Conservation (phyloP, 1,139 yeast genomes). For the Debaryomyces singareniensis region DNA sequence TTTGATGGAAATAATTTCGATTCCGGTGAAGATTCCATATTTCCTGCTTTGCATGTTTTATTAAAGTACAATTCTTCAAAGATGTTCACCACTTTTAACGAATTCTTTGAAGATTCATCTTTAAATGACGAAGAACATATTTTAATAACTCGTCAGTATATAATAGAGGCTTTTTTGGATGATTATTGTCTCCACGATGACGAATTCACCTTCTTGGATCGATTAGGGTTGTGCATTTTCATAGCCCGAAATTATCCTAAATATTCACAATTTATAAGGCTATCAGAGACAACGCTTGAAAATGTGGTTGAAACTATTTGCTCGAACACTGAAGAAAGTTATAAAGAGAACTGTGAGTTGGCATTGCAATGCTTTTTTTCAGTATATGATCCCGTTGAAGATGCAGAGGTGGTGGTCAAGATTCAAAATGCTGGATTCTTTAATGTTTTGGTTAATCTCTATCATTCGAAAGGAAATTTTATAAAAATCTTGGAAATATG, state of each 20-base stretch:
- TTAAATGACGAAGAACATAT: conserved; percentile 46
- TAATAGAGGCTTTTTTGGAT: conserved; percentile 61
- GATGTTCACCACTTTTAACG: conserved; percentile 62
- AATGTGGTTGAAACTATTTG: conserved; percentile 48
- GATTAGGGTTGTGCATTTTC: conserved; percentile 53
- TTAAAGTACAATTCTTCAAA: conserved; percentile 47
- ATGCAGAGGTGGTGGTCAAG: conserved; percentile 39
- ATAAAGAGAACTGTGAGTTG: conserved; percentile 59
- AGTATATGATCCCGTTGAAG: conserved; percentile 50
- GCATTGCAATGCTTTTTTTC: conserved; percentile 67
- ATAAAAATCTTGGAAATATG: conserved; percentile 41
- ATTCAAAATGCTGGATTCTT: conserved; percentile 50
- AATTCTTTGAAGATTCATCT: conserved; percentile 69
- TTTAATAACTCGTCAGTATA: conserved; percentile 52
- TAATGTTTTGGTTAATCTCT: conserved; percentile 53
- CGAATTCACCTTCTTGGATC: conserved; percentile 27
- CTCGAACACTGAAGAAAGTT: conserved; percentile 25
- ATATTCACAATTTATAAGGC: conserved; percentile 67
- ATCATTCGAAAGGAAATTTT: conserved; percentile 46
- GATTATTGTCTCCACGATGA: conserved; percentile 29
- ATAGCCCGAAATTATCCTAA: conserved; percentile 74
- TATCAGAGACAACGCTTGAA: conserved; percentile 54
- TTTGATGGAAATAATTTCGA: conserved; percentile 24
- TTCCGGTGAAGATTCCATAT: conserved; percentile 32
- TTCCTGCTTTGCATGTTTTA: conserved; percentile 52